Conservation (phyloP, 768 basidiomycete genomes). For the Tylopilus sp. region DNA sequence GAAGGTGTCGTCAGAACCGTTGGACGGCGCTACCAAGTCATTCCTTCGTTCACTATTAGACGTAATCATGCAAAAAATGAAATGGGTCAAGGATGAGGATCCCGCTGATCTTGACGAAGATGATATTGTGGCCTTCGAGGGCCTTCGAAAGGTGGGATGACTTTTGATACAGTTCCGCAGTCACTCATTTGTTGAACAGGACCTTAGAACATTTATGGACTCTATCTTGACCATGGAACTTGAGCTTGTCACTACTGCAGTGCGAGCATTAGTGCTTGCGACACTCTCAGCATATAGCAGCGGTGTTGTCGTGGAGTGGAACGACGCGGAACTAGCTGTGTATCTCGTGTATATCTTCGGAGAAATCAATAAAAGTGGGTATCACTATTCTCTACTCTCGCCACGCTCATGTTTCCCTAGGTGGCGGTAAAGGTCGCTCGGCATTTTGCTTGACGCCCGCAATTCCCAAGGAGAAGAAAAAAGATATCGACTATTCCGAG, state of each 20-base stretch:
- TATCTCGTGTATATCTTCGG: constrained; percentile 93
- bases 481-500: constrained; percentile 65
- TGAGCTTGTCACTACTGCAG: constrained; percentile 74
- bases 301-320: constrained; percentile 74
- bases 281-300: constrained; percentile 68
- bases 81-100: constrained; percentile 82
- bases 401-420: constrained; percentile 32
- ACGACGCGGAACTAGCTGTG: constrained; percentile 90
- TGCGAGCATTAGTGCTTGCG: constrained; percentile 67
- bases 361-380: constrained; percentile 84
- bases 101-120: constrained; percentile 87
- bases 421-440: constrained; percentile 74
- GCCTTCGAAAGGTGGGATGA: constrained; percentile 72
- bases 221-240: constrained; percentile 83
- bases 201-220: constrained; percentile 83
- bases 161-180: constrained; percentile 1
- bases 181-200: constrained; percentile 44
- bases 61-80: constrained; percentile 82
- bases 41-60: constrained; percentile 79
- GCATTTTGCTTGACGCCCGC: constrained; percentile 81
- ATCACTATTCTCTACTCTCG: neutral
- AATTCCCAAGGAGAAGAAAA: constrained; percentile 65
- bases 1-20: constrained; percentile 56
- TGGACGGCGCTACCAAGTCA: constrained; percentile 63
- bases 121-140: constrained; percentile 76